Conservation (phyloP, 2,329 filamentous ascomycete genomes). For the Cladosporium sphaerospermum region DNA sequence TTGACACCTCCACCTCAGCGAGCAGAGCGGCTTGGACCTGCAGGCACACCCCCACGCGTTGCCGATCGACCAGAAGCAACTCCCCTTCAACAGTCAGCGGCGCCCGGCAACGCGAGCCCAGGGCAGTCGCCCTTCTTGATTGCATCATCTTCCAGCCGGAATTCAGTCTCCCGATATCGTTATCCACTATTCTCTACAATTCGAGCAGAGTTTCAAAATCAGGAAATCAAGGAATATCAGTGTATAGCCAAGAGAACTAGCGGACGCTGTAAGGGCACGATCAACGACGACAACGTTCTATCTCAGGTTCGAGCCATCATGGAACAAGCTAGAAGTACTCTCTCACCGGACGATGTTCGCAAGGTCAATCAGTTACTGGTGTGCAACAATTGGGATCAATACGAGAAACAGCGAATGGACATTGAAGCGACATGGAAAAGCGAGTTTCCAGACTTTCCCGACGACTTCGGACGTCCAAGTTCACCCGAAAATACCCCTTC, state of each 20-base stretch:
- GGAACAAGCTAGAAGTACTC: too few species aligned
- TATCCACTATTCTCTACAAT: neutral
- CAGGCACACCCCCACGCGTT: neutral
- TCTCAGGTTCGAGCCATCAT: too few species aligned
- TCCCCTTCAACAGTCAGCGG: neutral
- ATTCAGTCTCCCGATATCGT: neutral
- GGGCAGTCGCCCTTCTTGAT: neutral
- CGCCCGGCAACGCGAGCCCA: neutral
- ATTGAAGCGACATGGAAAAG: neutral
- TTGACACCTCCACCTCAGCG: too few species aligned
- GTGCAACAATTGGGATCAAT: neutral
- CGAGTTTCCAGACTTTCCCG: neutral
- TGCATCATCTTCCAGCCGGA: neutral
- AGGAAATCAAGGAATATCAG: neutral
- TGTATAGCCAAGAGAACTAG: neutral
- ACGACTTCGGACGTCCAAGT: neutral
- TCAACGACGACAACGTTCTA: neutral
- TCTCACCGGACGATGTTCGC: neutral
- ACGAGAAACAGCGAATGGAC: neutral
- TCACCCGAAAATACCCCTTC: neutral
- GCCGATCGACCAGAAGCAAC: neutral
- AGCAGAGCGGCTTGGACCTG: neutral
- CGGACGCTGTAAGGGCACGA: neutral
- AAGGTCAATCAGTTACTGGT: neutral
- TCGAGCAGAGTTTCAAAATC: neutral